Evolutionary conservation across 148 eudicot genomes (phyloP), one percentile per base, ranked within the genome.

Genomic region (Chenopodium suecicum): DNA sequence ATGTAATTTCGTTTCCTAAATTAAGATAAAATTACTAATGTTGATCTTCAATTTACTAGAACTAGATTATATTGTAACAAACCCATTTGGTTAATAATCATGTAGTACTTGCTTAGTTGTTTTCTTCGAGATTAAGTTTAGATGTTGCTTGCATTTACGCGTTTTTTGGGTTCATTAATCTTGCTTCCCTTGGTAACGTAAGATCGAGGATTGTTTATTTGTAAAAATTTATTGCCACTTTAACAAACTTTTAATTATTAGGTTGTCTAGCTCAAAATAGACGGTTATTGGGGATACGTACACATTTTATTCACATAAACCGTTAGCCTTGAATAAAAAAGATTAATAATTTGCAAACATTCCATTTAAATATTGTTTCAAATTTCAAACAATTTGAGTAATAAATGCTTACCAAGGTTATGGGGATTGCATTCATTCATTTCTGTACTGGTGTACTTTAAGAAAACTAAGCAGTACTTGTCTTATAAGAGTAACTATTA

Each of bases 361-460:
- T 52, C 56, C 12, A 32, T 34, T 44, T 13, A 1, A 48, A 34
- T 47, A n/a, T 7, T 17, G 44, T 84, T 37, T 84, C 56, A 74
- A 84, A 84, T 80, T 84, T 80, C 8, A 17, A 83, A 79, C 50
- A 46, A 16, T 66, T 8, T 65, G 12, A 46, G 37, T 73, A 66
- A 50, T 79, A 80, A 80, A 80, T 84, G 73, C n/a, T 31, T 66
- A 65, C 82, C 74, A 66, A 74, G 71, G 68, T 79, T 52, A 37
- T 66, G 73, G 34, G 74, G 41, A 83, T 32, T 65, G 16, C 65
- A 12, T 64, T 73, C 67, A 52, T 64, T 65, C 37, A 41, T 6
- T 37, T 74, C 29, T 74, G 69, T 11, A 84, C 14, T 23, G 86
- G 34, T 60, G 58, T 79, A 68, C 31, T 4, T 50, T 32, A 50